phyloP scores from a whole-genome alignment of 192 early-diverging fungal species.

The Gryganskiella cystojenkinii region DNA sequence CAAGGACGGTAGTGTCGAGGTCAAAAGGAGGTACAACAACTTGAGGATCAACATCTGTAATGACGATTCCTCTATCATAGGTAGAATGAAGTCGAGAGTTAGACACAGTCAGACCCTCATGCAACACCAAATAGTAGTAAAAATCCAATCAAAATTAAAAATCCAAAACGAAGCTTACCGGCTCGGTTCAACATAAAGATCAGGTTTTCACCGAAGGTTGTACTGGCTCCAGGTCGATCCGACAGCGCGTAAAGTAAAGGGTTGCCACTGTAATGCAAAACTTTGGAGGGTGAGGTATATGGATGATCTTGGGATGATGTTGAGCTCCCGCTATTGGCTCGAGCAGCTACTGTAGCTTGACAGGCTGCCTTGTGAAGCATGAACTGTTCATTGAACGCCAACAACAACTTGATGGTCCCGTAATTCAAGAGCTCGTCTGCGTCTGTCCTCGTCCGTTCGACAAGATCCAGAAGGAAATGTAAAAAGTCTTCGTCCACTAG shows the following conservation, averaged over 20 bases:
- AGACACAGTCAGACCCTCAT: too few species aligned
- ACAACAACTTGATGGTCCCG: constrained; percentile 61
- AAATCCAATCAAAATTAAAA: not conserved
- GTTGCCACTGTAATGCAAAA: constrained; percentile 53
- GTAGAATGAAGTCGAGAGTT: too few species aligned
- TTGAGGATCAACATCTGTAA: constrained; percentile 71
- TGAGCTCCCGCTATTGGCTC: constrained; percentile 8
- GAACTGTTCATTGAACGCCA: constrained; percentile 79
- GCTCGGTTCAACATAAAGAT: constrained; percentile 94
- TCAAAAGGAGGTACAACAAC: constrained; percentile 79
- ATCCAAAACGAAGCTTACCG: constrained; percentile 56
- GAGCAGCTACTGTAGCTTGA: constrained; percentile 31
- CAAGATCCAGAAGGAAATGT: constrained; percentile 64
- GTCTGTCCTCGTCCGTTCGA: constrained; percentile 67
- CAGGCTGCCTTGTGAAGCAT: constrained; percentile 58
- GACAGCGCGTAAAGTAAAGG: constrained; percentile 61
- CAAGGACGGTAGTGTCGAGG: constrained; percentile 57
- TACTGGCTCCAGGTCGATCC: constrained; percentile 67
- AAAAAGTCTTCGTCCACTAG: constrained; percentile 59
- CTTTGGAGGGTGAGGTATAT: too few species aligned
- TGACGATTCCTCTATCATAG: constrained; percentile 60
- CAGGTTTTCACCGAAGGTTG: constrained; percentile 88
- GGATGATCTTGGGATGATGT: constrained; percentile 28
- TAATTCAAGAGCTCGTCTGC: constrained; percentile 66
- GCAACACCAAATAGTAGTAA: too few species aligned